Conservation (phyloP, 768 basidiomycete genomes). For the Suillus cothurnatus region DNA sequence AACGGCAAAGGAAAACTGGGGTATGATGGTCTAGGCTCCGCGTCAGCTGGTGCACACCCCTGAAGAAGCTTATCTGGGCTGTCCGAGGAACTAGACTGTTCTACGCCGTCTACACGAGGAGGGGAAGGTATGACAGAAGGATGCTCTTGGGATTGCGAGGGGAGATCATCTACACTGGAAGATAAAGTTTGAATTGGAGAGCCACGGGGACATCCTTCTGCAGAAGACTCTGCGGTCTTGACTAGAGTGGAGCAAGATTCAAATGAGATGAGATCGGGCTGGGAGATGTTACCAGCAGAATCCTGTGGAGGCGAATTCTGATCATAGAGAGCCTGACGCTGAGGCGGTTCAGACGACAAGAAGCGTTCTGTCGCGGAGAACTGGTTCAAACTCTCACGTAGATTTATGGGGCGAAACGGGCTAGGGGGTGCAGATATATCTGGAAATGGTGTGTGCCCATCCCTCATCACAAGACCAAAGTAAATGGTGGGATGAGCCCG, state of each 20-base stretch:
- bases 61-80: slow-evolving; percentile 2
- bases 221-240: slow-evolving; percentile 11
- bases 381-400: slow-evolving; percentile 30
- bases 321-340: not conserved
- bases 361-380: slow-evolving; percentile 11
- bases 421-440: slow-evolving; percentile 28
- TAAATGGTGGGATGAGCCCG: slow-evolving; percentile 17
- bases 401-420: slow-evolving; percentile 35
- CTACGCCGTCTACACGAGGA: slow-evolving; percentile 9
- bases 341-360: slow-evolving; percentile 8
- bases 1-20: slow-evolving; percentile 8
- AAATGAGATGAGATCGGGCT: slow-evolving; percentile 41
- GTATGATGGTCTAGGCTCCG: not conserved
- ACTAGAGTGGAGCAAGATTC: slow-evolving; percentile 42
- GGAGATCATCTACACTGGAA: slow-evolving; percentile 25
- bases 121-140: slow-evolving; percentile 2
- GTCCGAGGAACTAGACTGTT: slow-evolving; percentile 9
- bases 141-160: slow-evolving; percentile 23
- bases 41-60: not conserved
- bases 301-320: slow-evolving; percentile 1
- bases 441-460: slow-evolving; percentile 18
- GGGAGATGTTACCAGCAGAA: slow-evolving; percentile 14
- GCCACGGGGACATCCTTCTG: slow-evolving; percentile 8
- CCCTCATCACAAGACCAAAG: slow-evolving; percentile 19
- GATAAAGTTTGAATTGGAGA: slow-evolving; percentile 15